A percentile compares a stretch with the other conserved stretches of the same genome.
phyloP scores from a whole-genome alignment of 2,329 filamentous ascomycete genomes.

The Metarhizium brunneum region DNA sequence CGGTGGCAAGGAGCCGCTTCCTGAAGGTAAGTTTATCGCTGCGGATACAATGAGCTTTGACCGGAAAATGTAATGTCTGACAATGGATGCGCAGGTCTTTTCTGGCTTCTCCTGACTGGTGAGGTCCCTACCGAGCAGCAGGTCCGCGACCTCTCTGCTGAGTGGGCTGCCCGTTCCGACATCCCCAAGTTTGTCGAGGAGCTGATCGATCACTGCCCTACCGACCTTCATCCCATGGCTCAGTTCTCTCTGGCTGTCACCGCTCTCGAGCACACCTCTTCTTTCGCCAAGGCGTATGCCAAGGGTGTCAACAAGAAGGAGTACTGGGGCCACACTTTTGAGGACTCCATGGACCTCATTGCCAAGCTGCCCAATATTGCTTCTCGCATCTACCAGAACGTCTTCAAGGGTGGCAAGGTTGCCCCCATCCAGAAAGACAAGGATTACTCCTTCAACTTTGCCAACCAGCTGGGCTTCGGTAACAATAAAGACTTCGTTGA shows the following conservation, averaged over 20 bases:
- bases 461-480: slow-evolving; percentile 97
- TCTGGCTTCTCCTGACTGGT: slow-evolving; percentile 98
- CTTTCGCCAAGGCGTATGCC: slow-evolving; percentile 96
- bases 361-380: slow-evolving; percentile 98
- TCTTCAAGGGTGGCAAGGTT: slow-evolving; percentile 99
- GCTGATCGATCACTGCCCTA: slow-evolving; percentile 99
- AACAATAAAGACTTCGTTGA: slow-evolving; percentile 95
- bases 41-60: no score
- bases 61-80: background rate
- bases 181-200: slow-evolving; percentile 98
- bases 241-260: slow-evolving; percentile 98
- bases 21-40: slow-evolving; percentile 56
- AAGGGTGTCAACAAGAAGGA: slow-evolving; percentile 99
- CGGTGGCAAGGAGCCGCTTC: slow-evolving; percentile 92
- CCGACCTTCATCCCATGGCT: slow-evolving; percentile 98
- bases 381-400: slow-evolving; percentile 98
- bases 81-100: slow-evolving; percentile 56
- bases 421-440: slow-evolving; percentile 94
- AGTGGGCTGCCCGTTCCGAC: slow-evolving; percentile 96
- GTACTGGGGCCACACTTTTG: slow-evolving; percentile 99
- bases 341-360: slow-evolving; percentile 99
- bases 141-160: slow-evolving; percentile 93
- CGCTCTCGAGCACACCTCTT: slow-evolving; percentile 95
- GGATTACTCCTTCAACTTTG: slow-evolving; percentile 99
- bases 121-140: slow-evolving; percentile 98